A percentile compares a stretch with the other conserved stretches of the same genome.
Evolutionary conservation across 495 filamentous ascomycete species (phyloP).

Genomic region (Chaetomium tenue): DNA sequence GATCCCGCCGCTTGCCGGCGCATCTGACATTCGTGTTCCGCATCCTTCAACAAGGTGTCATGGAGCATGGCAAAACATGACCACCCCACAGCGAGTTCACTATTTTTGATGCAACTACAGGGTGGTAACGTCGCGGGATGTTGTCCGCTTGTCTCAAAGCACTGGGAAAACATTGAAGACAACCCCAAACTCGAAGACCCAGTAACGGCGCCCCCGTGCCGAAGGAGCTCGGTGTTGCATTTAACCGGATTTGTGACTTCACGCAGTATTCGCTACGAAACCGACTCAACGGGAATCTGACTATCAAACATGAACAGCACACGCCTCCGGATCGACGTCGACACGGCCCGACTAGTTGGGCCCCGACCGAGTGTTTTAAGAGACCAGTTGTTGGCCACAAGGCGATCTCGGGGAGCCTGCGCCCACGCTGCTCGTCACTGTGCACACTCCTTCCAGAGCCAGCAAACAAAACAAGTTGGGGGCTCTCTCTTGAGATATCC

Average conservation of each 20-base stretch:
- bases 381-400: not conserved
- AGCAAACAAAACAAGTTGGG: not conserved
- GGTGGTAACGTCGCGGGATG: not conserved
- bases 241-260: conserved; percentile 16
- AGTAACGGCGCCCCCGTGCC: not conserved
- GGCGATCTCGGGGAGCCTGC: not conserved
- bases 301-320: not conserved
- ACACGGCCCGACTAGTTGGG: conserved; percentile 1
- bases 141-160: not conserved
- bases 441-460: not conserved
- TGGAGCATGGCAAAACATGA: not conserved
- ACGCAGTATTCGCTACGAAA: not conserved
- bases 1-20: not conserved
- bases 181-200: not conserved
- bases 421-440: not conserved
- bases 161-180: not conserved
- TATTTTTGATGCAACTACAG: not conserved
- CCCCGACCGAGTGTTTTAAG: not conserved
- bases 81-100: not conserved
- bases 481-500: not conserved
- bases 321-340: conserved; percentile 4
- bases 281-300: not conserved
- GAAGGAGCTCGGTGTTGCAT: conserved; percentile 16
- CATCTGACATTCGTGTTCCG: not conserved
- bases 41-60: conserved; percentile 6